Evolutionary conservation across 2,329 filamentous ascomycete species (phyloP).

Genomic region (Ophiocordyceps unilateralis): DNA sequence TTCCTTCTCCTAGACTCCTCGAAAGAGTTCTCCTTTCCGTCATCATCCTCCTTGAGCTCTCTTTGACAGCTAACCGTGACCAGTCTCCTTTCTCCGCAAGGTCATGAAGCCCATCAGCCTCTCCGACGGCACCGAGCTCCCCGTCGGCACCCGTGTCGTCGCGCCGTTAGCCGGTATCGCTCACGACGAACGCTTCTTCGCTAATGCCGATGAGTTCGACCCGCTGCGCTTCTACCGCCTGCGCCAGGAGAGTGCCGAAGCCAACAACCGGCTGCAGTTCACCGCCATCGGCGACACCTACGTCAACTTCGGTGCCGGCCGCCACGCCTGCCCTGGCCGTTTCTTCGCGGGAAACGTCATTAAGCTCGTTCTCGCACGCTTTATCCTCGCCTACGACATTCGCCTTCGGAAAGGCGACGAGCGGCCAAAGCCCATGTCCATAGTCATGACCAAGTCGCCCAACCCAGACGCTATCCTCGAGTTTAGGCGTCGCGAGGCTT

Average conservation of each 20-base stretch:
- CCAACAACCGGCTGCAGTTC: conserved; percentile 24
- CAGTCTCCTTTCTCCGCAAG: conserved; percentile 27
- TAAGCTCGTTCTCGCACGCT: conserved; percentile 24
- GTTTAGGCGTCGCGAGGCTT: conserved; percentile 14
- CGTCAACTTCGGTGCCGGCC: conserved; percentile 29
- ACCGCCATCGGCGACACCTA: conserved; percentile 23
- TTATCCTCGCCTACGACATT: conserved; percentile 25
- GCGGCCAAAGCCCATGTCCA: conserved; percentile 20
- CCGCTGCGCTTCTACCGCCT: conserved; percentile 30
- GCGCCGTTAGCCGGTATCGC: conserved; percentile 23
- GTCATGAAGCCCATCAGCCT: conserved; percentile 26
- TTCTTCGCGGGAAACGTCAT: conserved; percentile 30
- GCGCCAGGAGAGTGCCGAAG: conserved; percentile 19
- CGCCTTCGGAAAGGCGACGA: conserved; percentile 19
- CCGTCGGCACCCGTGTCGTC: conserved; percentile 23
- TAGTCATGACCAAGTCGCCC: conserved; percentile 22
- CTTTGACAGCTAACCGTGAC: too few relatives aligned
- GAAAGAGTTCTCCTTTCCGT: neutral
- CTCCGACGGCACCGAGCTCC: conserved; percentile 25
- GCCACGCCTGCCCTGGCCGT: conserved; percentile 29
- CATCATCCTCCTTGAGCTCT: too few relatives aligned
- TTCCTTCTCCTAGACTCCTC: too few relatives aligned
- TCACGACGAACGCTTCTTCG: conserved; percentile 21
- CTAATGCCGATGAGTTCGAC: conserved; percentile 26
- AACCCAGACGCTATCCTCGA: conserved; percentile 22